These are phyloP conservation scores for Hortiboletus campestris DNA, from an alignment of 768 basidiomycete genomes.

Conservation along the genomic window DNA sequence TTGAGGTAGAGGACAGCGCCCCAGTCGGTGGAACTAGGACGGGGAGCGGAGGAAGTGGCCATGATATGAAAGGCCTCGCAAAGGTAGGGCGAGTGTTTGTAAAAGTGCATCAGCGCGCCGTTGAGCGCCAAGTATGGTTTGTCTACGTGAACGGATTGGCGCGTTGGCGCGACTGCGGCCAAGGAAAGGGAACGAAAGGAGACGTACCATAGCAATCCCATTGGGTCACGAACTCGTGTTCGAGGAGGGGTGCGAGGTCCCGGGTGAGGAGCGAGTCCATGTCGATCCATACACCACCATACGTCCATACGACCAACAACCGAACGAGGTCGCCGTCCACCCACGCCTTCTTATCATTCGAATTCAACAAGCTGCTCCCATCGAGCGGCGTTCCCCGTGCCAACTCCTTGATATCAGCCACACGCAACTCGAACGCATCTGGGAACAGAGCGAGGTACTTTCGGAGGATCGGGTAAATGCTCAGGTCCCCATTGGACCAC, in stretches of 20 bases:
- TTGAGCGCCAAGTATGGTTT: slow-evolving; percentile 79
- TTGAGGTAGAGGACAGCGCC: slow-evolving; percentile 89
- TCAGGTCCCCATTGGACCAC: slow-evolving; percentile 88
- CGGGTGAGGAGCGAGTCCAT: slow-evolving; percentile 95
- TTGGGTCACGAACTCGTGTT: slow-evolving; percentile 96
- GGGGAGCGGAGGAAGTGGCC: slow-evolving; percentile 68
- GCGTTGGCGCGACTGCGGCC: not conserved
- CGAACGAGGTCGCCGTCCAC: slow-evolving; percentile 93
- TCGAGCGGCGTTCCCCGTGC: slow-evolving; percentile 78
- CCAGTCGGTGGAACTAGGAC: slow-evolving; percentile 86
- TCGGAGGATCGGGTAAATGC: slow-evolving; percentile 52
- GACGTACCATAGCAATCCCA: slow-evolving; percentile 96
- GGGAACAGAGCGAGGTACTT: slow-evolving; percentile 63
- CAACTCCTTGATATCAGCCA: slow-evolving; percentile 64
- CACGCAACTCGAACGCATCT: slow-evolving; percentile 64
- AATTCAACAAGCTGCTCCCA: slow-evolving; percentile 56
- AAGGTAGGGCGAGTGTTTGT: slow-evolving; percentile 87
- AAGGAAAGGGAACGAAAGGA: not conserved
- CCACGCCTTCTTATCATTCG: slow-evolving; percentile 82
- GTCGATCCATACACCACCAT: slow-evolving; percentile 95
- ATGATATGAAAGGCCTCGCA: slow-evolving; percentile 97
- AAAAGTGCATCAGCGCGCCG: slow-evolving; percentile 94
- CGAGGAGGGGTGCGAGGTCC: slow-evolving; percentile 80
- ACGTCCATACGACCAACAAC: slow-evolving; percentile 82
- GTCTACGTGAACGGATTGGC: slow-evolving; percentile 40